A percentile compares a stretch with the other conserved stretches of the same genome.
Evolutionary conservation across 805 yeast genomes (phyloP).

Genomic region (Candida saitoana): DNA sequence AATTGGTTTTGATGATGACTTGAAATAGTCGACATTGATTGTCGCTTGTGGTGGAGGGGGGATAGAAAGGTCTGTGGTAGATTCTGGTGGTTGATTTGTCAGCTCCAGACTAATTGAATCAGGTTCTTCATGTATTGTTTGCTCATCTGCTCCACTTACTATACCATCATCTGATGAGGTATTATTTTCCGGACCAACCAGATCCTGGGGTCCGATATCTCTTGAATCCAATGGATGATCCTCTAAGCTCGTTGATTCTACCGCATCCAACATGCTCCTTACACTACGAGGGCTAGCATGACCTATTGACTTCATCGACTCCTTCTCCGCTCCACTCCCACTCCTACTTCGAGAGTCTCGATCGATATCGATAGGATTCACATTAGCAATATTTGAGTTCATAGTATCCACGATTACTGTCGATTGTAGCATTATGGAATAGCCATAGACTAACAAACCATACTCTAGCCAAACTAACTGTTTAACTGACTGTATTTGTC

Average conservation of each 20-base stretch:
- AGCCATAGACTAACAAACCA: not conserved
- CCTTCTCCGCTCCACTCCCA: too few species aligned
- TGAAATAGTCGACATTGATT: conserved; percentile 23
- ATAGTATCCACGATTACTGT: not conserved
- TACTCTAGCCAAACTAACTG: not conserved
- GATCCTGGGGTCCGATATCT: not conserved
- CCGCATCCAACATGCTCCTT: not conserved
- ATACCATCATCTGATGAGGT: not conserved
- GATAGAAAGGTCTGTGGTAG: not conserved
- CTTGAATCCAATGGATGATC: not conserved
- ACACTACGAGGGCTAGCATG: not conserved
- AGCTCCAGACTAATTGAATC: not conserved
- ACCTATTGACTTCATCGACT: too few species aligned
- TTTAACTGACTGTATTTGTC: too few species aligned
- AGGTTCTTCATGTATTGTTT: not conserved
- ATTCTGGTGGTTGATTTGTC: not conserved
- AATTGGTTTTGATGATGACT: conserved; percentile 24
- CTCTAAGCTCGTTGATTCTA: not conserved
- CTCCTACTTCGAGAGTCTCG: too few species aligned
- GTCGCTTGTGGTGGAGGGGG: conserved; percentile 5
- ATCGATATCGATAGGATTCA: too few species aligned
- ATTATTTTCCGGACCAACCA: not conserved
- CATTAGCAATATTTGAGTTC: not conserved
- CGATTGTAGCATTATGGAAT: not conserved
- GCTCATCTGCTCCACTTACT: not conserved